These are phyloP conservation scores for Celoporthe dispersa DNA, from an alignment of 2,329 filamentous ascomycete genomes.

Conservation along the genomic window DNA sequence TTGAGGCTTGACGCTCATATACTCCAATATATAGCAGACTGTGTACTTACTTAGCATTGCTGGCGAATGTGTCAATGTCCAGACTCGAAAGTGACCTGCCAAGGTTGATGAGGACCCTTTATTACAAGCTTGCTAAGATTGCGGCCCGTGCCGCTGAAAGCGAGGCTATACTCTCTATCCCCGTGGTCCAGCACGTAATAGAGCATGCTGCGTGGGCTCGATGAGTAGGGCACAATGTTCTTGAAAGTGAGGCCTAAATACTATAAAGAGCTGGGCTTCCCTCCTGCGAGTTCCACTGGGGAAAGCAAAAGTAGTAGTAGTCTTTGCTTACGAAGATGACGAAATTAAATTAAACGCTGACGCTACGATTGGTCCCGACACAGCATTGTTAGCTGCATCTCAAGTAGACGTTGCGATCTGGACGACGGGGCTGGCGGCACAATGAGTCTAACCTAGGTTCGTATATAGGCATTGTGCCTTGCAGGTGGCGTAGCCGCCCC, in stretches of 20 bases:
- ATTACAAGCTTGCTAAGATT: too few relatives aligned
- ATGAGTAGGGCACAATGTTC: not conserved
- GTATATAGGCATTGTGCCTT: not conserved
- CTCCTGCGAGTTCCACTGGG: not conserved
- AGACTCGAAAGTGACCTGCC: too few relatives aligned
- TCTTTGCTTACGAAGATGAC: constrained; percentile 9
- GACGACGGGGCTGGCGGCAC: too few relatives aligned
- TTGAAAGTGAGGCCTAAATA: not conserved
- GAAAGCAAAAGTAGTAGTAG: not conserved
- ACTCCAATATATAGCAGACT: too few relatives aligned
- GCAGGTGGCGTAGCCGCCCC: not conserved
- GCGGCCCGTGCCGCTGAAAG: too few relatives aligned
- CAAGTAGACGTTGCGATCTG: not conserved
- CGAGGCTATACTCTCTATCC: too few relatives aligned
- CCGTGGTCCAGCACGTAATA: too few relatives aligned
- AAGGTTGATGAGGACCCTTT: too few relatives aligned
- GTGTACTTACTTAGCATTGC: too few relatives aligned
- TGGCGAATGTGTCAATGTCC: too few relatives aligned
- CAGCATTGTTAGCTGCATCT: not conserved
- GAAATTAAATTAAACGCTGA: not conserved
- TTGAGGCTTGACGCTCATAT: too few relatives aligned
- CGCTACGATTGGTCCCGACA: not conserved
- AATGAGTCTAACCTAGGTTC: not conserved
- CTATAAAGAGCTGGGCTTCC: not conserved
- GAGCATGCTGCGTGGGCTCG: too few relatives aligned